These are phyloP conservation scores for Bodo saltans DNA, from an alignment of 78 protist genomes.

Conservation along the genomic window DNA sequence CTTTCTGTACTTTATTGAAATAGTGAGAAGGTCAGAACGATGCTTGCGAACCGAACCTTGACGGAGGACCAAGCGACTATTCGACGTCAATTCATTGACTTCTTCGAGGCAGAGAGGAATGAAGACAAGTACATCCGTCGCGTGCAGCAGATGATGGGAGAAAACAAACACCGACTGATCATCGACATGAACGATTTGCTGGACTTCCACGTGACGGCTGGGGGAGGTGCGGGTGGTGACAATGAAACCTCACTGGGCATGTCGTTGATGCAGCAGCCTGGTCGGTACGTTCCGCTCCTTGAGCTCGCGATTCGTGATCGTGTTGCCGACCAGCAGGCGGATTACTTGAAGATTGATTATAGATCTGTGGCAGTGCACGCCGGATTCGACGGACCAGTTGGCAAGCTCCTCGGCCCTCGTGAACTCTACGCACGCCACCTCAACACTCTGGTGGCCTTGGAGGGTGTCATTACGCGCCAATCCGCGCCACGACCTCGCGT, in stretches of 20 bases:
- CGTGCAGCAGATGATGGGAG: constrained; percentile 16
- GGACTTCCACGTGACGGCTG: background rate
- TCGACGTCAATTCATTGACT: background rate
- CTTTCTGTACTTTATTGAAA: no score
- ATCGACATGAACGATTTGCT: constrained; percentile 46
- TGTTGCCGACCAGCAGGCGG: background rate
- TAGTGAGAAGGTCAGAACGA: no score
- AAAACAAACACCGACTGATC: constrained; percentile 19
- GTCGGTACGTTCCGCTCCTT: constrained; percentile 29
- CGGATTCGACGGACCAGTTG: constrained; percentile 88
- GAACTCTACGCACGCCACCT: constrained; percentile 66
- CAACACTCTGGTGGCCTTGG: constrained; percentile 75
- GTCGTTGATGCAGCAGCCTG: constrained; percentile 21
- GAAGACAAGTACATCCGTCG: background rate
- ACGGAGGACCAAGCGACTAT: background rate
- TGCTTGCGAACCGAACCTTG: background rate
- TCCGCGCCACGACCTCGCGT: constrained; percentile 63
- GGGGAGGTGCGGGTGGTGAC: background rate
- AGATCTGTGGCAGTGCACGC: constrained; percentile 13
- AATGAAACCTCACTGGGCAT: background rate
- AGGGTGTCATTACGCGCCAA: constrained; percentile 95
- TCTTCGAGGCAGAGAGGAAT: background rate
- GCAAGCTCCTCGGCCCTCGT: constrained; percentile 88
- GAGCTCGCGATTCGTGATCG: constrained; percentile 45
- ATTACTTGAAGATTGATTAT: background rate